Evolutionary conservation across 1,139 yeast species (phyloP), one percentile per base, ranked within the genome.

Genomic region (Geotrichum macrosporum): DNA sequence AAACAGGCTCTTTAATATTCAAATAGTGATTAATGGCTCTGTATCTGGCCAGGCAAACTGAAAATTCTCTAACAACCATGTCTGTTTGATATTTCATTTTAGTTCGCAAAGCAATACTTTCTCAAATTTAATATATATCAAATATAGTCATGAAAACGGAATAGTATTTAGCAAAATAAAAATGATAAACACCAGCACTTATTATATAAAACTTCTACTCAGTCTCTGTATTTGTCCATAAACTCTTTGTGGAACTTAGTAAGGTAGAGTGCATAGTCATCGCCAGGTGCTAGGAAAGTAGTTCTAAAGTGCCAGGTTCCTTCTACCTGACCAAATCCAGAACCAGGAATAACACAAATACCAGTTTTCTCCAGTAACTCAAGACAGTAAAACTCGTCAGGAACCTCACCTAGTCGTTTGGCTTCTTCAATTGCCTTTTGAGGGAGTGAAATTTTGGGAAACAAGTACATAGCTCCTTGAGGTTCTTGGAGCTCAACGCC

Each of bases 381-480:
- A 63, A 82, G 74, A 66, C 96, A 88, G 70, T 92, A 92, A 55
- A 84, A 76, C 62, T 85, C 96, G 65, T 92, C 98, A 32, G 89
- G 80, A 9, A 55, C 53, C 41, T 77, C 73, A 20, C 77, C 78
- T 30, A 66, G 63, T 44, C 72, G 71, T 39, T 69, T 68, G 22
- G 96, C 95, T 41, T 73, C 74, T 18, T 71, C 72, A 45, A 78
- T 72, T 19, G 88, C 87, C 56, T 74, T 75, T 19, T 71, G 69
- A 15, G 85, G 79, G 47, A 92, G 71, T 40, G 76, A 65, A 55
- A 92, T 71, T 54, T 72, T 75, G 33, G 98, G 98, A 79, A 87
- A 92, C 53, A 94, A 73, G 68, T 92, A 92, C 98, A 92, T 92
- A 35, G 98, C 96, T 56, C 98, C 98, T 73, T 84, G 79, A 40